Evolutionary conservation across 345 rosid species (phyloP).

Genomic region (Stellera chamaejasme): DNA sequence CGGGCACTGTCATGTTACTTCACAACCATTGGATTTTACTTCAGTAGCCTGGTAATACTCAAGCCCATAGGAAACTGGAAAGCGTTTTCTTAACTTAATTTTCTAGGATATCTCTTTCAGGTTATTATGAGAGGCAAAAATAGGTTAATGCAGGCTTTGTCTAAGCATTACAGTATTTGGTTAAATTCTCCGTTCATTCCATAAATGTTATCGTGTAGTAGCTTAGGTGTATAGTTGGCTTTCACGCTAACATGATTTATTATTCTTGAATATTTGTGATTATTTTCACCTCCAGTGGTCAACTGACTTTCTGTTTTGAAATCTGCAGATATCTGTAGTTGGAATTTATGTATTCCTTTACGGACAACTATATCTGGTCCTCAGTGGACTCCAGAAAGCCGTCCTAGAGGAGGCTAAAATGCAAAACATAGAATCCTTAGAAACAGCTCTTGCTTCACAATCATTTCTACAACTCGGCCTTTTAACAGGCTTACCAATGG

Average conservation of each 20-base stretch:
- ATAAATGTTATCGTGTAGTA: too few relatives aligned
- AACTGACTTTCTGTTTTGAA: not conserved
- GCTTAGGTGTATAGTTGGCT: too few relatives aligned
- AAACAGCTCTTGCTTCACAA: constrained; percentile 96
- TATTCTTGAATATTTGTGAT: constrained; percentile 1
- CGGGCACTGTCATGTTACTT: constrained; percentile 94
- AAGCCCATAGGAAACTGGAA: not conserved
- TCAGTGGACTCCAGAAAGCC: constrained; percentile 80
- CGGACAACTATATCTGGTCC: constrained; percentile 91
- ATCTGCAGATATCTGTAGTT: constrained; percentile 60
- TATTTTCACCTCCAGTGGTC: constrained; percentile 6
- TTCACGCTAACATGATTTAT: not conserved
- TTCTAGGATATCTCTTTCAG: not conserved
- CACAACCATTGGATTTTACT: constrained; percentile 92
- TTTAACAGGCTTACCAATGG: constrained; percentile 95
- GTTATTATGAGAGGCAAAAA: not conserved
- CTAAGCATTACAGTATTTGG: too few relatives aligned
- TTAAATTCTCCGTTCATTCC: too few relatives aligned
- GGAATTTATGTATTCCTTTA: constrained; percentile 88
- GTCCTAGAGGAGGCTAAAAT: constrained; percentile 64
- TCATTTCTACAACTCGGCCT: constrained; percentile 97
- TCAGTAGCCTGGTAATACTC: constrained; percentile 72
- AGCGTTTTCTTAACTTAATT: not conserved
- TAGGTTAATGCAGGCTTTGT: not conserved
- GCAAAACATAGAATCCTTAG: constrained; percentile 71